Base-by-base conservation (phyloP, 495 filamentous ascomycete genomes). In the Penicillium chermesinum region DNA sequence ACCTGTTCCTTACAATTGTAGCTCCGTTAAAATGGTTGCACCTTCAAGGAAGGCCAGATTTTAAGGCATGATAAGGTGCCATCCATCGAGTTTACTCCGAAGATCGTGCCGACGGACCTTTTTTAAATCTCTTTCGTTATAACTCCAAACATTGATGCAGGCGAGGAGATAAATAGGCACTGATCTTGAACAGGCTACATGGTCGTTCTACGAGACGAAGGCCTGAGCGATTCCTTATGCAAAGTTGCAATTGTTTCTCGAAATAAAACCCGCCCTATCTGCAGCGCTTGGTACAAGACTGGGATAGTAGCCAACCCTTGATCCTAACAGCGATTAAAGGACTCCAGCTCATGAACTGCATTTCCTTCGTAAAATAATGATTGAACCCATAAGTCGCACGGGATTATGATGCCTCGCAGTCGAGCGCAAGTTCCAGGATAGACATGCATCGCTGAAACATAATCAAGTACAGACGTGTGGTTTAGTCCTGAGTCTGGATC, bases 401-500 rank as follows among this genome's bases (percentile, higher is more conserved):
- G n/a, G n/a, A 35, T 25, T 22, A 38, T 44, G 41, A 33, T n/a
- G 27, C 7, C 3, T 14, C 41, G 21, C 3, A n/a, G n/a, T 12
- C 16, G 20, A 44, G 20, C 33, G 16, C 19, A 35, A 2, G 13
- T 41, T 33, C 34, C 46, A 22, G 32, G 17, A 30, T 38, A 34
- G 30, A 41, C 35, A 35, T 46, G 41, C 27, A 18, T 15, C 44
- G 19, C 18, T 33, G 20, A 16, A 22, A 35, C 17, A 18, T 12
- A 17, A 13, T 38, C 16, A 12, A 9, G 13, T n/a, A 7, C 3
- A 12, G 3, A 5, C 9, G 17, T 25, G 16, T 13, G 14, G 19
- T 38, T 59, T 79, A 88, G 47, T 88, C 81, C 27, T 76, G 72
- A 2, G 70, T 77, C 78, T 95, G 91, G 33, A 95, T 71, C 76